Base-by-base conservation (phyloP, 2,329 filamentous ascomycete species). In the Xylariaceae sp. region DNA sequence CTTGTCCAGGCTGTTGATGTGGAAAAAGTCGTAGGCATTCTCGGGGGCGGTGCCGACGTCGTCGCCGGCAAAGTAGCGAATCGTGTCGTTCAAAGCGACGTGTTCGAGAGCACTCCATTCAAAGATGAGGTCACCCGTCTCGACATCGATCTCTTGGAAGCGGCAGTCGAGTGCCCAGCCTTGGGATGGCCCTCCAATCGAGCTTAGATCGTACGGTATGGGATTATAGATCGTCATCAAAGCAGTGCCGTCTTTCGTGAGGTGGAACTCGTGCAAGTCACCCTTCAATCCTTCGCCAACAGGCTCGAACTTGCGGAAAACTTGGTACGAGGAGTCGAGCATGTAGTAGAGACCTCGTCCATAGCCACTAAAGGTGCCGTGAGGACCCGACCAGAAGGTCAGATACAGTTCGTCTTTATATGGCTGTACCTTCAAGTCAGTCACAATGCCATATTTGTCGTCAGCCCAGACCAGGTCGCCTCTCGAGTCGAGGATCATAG, bases 1-100 rank as follows among this genome's bases (percentile, higher is more conserved):
- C 47, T 64, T 60, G 40, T 58, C 52, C 12, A 64, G 44, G 26
- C 61, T 64, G 50, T 66, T 67, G 42, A 67, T 55, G 47, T 68
- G 64, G 42, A 63, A 65, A 39, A 60, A 66, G 48, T 67, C 65
- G 39, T 61, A 67, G 0, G 52, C 47, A 9, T 34, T 43, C 11
- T 45, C 39, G 2, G 48, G 47, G 15, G 43, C 41, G 11, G 42
- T 43, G 34, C 51, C 49, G 34, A 50, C 47, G 37, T 52, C 52
- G 4, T 46, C 44, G 37, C 43, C 48, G 1, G 40, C 45, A 34
- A 50, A 41, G 34, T 41, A 40, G 13, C 47, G 42, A 16, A 52
- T 18, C 4, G 39, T 46, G 30, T 50, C 44, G 34, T 31, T 38
- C 12, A 51, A 15, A 4, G 39, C 26, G 3, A 49, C 38, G 15